phyloP scores from a whole-genome alignment of 2,329 filamentous ascomycete genomes.

The Aspergillus floridensis region DNA sequence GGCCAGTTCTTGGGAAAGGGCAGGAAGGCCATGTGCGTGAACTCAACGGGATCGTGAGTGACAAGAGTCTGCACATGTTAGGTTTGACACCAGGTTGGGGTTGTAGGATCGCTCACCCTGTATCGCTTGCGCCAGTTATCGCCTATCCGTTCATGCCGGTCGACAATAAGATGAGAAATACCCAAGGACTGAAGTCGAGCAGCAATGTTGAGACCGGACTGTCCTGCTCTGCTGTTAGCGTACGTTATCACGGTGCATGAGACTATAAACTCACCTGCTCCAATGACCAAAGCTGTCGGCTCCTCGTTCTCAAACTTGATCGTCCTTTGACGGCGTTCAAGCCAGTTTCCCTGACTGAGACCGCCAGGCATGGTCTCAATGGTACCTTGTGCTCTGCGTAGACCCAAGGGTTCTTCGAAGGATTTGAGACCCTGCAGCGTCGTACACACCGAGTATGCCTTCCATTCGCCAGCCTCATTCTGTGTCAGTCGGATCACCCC shows the following conservation, averaged over 20 bases:
- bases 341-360: conserved; percentile 35
- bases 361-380: conserved; percentile 35
- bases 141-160: conserved; percentile 46
- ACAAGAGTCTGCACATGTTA: conserved; percentile 32
- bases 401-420: conserved; percentile 34
- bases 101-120: conserved; percentile 25
- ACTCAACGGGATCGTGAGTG: conserved; percentile 43
- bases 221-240: conserved; percentile 28
- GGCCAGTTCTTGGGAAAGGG: conserved; percentile 46
- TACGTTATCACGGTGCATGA: background rate
- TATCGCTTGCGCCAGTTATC: conserved; percentile 55
- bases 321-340: conserved; percentile 33
- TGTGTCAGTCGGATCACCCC: conserved; percentile 39
- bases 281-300: conserved; percentile 42
- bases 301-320: conserved; percentile 37
- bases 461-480: conserved; percentile 31
- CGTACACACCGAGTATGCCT: conserved; percentile 41
- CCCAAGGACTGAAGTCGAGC: conserved; percentile 43
- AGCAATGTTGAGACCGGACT: conserved; percentile 43
- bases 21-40: conserved; percentile 39
- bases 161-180: conserved; percentile 44
- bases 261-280: conserved; percentile 31
- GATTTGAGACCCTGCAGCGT: conserved; percentile 37
- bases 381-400: conserved; percentile 34
- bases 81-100: background rate